These are phyloP conservation scores for Boletus insuetus DNA, from an alignment of 768 basidiomycete species.

Conservation along the genomic window DNA sequence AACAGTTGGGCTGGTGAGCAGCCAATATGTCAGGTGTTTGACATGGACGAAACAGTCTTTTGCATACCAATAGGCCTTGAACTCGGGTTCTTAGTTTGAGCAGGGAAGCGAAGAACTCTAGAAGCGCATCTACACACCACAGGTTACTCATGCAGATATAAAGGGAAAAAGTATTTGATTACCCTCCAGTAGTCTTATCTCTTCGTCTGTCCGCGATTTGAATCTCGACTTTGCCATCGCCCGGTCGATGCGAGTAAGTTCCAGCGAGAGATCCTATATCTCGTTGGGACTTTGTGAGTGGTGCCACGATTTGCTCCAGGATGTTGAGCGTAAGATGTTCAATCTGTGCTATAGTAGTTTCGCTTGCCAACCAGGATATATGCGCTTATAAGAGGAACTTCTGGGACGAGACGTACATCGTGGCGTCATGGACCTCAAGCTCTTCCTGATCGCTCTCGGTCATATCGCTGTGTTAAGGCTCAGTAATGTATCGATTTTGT, in stretches of 20 bases:
- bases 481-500: too few relatives aligned
- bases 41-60: not conserved
- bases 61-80: conserved; percentile 41
- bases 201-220: conserved; percentile 38
- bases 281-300: conserved; percentile 8
- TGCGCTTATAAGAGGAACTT: not conserved
- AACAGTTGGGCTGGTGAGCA: conserved; percentile 60
- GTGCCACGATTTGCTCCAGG: conserved; percentile 30
- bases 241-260: conserved; percentile 4
- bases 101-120: conserved; percentile 38
- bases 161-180: not conserved
- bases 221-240: conserved; percentile 30
- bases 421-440: not conserved
- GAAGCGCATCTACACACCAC: conserved; percentile 6
- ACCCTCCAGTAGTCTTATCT: conserved; percentile 27
- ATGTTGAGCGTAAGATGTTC: conserved; percentile 32
- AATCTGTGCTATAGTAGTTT: conserved; percentile 23
- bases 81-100: conserved; percentile 35
- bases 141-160: not conserved
- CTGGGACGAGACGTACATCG: conserved; percentile 4
- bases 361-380: conserved; percentile 13
- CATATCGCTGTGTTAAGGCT: not conserved
- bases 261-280: not conserved
- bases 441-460: conserved; percentile 16
- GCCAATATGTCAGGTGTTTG: not conserved